Evolutionary conservation across 2,329 filamentous ascomycete species (phyloP).

Genomic region (Diaporthe sp.): DNA sequence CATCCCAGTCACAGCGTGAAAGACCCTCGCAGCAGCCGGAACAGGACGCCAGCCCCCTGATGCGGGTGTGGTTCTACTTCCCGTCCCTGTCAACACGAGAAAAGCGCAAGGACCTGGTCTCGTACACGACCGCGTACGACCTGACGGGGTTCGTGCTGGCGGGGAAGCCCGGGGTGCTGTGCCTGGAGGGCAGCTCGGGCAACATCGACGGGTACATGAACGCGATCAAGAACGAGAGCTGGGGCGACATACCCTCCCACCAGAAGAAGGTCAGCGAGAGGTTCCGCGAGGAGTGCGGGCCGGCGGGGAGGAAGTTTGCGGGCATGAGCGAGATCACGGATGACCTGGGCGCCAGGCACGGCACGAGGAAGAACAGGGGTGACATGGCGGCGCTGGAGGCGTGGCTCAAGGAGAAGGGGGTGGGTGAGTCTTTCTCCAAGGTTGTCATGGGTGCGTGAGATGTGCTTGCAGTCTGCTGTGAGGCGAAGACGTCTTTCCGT

Average conservation of each 20-base stretch:
- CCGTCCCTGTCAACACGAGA: slow-evolving; percentile 70
- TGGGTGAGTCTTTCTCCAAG: slow-evolving; percentile 59
- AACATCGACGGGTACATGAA: slow-evolving; percentile 71
- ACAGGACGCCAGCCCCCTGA: slow-evolving; percentile 46
- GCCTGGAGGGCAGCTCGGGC: slow-evolving; percentile 61
- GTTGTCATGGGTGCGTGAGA: slow-evolving; percentile 49
- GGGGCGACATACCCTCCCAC: slow-evolving; percentile 71
- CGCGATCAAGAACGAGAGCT: slow-evolving; percentile 73
- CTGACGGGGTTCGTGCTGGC: slow-evolving; percentile 72
- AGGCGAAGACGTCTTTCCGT: too few relatives aligned
- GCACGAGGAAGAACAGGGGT: slow-evolving; percentile 61
- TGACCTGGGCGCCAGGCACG: slow-evolving; percentile 59
- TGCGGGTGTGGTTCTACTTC: slow-evolving; percentile 74
- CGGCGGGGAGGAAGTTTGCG: slow-evolving; percentile 56
- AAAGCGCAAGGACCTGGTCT: slow-evolving; percentile 70
- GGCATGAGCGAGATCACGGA: slow-evolving; percentile 72
- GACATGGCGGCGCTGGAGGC: slow-evolving; percentile 66
- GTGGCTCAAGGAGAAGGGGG: slow-evolving; percentile 59
- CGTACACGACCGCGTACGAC: slow-evolving; percentile 62
- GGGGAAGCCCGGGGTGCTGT: slow-evolving; percentile 69
- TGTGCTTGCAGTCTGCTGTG: not conserved
- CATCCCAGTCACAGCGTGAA: not conserved
- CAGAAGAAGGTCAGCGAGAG: slow-evolving; percentile 74
- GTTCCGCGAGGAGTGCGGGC: slow-evolving; percentile 54
- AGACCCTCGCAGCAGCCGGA: not conserved